Evolutionary conservation across 1,139 yeast genomes (phyloP).

Genomic region (Scheffersomyces insectosa): DNA sequence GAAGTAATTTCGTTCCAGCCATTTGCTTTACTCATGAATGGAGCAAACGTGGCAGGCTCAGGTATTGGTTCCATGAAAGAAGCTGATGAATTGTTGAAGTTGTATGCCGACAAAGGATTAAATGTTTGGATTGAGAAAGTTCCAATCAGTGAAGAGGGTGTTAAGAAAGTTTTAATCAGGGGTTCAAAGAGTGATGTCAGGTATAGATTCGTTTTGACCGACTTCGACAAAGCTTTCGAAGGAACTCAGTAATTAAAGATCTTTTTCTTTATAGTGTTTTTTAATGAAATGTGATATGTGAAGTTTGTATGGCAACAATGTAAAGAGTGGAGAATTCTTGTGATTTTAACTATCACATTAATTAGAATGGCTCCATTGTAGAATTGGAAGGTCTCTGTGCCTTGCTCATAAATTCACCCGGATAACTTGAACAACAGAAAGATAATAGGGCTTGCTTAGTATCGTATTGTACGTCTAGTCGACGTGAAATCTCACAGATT

Average conservation of each 20-base stretch:
- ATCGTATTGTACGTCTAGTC: no score
- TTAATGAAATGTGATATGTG: no score
- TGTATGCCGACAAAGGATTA: constrained; percentile 53
- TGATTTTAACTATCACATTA: no score
- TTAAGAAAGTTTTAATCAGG: constrained; percentile 51
- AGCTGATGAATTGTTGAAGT: constrained; percentile 52
- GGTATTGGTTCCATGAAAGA: constrained; percentile 55
- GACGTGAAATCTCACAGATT: no score
- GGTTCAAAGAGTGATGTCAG: constrained; percentile 56
- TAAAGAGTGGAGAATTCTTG: no score
- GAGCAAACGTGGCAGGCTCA: constrained; percentile 44
- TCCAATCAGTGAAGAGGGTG: constrained; percentile 52
- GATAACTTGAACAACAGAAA: no score
- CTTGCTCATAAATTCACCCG: no score
- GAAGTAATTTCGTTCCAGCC: constrained; percentile 42
- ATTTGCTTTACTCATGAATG: constrained; percentile 44
- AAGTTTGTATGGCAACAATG: no score
- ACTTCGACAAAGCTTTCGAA: constrained; percentile 46
- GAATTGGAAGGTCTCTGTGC: no score
- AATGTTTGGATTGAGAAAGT: constrained; percentile 62
- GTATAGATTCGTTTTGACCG: constrained; percentile 64
- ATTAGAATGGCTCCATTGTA: no score
- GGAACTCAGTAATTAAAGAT: background rate
- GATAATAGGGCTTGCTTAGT: no score
- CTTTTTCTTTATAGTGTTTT: no score